Conservation (phyloP, 2,329 filamentous ascomycete species). For the Penicillium sp. region DNA sequence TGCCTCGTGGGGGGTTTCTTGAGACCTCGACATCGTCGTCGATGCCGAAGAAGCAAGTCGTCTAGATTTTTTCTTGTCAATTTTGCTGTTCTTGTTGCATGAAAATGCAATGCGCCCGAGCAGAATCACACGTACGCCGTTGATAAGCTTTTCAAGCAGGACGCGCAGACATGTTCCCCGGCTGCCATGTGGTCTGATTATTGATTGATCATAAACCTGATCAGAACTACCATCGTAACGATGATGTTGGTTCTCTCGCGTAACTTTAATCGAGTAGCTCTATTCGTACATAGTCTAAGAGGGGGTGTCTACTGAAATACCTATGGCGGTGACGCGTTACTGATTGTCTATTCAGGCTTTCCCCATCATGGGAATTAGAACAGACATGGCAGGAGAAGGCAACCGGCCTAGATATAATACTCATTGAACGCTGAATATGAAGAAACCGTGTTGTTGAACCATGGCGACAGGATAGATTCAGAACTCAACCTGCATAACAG, state of each 20-base stretch:
- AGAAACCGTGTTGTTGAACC: too few species aligned
- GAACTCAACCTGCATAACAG: neutral
- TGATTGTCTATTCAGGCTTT: neutral
- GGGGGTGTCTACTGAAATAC: neutral
- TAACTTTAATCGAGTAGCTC: neutral
- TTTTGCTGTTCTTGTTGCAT: neutral
- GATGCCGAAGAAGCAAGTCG: conserved; percentile 24
- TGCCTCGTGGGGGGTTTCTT: conserved; percentile 21
- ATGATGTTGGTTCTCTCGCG: neutral
- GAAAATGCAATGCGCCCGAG: neutral
- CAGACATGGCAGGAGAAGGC: neutral
- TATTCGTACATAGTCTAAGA: too few species aligned
- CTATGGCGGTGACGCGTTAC: neutral
- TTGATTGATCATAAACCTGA: neutral
- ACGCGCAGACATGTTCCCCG: conserved; percentile 15
- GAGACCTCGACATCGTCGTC: conserved; percentile 26
- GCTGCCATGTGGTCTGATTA: neutral
- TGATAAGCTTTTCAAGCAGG: conserved; percentile 29
- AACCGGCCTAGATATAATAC: too few species aligned
- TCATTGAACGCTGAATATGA: too few species aligned
- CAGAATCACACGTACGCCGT: conserved; percentile 22
- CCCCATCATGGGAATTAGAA: too few species aligned
- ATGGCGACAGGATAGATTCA: neutral
- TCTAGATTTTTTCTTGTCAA: neutral
- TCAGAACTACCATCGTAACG: neutral